Evolutionary conservation across 202 grass and related monocot species (phyloP).

Genomic region (Sporobolus alterniflorus): DNA sequence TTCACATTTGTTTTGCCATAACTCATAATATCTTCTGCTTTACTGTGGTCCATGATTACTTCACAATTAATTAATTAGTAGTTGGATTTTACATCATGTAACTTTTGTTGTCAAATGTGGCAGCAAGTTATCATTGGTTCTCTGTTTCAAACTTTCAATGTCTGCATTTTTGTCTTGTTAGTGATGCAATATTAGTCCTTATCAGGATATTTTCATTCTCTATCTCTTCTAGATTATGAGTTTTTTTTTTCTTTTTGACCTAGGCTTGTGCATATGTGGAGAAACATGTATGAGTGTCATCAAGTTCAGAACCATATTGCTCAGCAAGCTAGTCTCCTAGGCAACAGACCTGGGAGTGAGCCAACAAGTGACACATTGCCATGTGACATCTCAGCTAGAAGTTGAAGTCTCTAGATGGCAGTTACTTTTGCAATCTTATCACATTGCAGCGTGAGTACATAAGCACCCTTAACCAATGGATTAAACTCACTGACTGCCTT

Average conservation of each 20-base stretch:
- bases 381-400: slow-evolving; percentile 88
- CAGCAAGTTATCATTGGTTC: slow-evolving; percentile 4
- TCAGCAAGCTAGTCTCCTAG: slow-evolving; percentile 76
- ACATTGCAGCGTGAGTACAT: slow-evolving; percentile 77
- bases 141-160: slow-evolving; percentile 12
- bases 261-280: slow-evolving; percentile 96
- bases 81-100: slow-evolving; percentile 1
- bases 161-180: neutral
- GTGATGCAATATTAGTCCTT: slow-evolving; percentile 5
- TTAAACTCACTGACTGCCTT: slow-evolving; percentile 79
- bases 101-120: neutral
- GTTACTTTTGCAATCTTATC: slow-evolving; percentile 87
- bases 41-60: slow-evolving; percentile 9
- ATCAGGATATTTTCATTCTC: neutral
- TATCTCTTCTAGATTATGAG: slow-evolving; percentile 7
- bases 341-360: slow-evolving; percentile 64
- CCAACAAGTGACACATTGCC: slow-evolving; percentile 81
- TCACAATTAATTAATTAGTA: slow-evolving; percentile 2
- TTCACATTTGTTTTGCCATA: neutral
- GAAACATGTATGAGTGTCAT: slow-evolving; percentile 94
- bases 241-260: slow-evolving; percentile 34
- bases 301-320: slow-evolving; percentile 89
- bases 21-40: slow-evolving; percentile 17
- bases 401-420: slow-evolving; percentile 81
- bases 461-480: slow-evolving; percentile 81